Evolutionary conservation across 1,139 yeast genomes (phyloP).

Genomic region (Yamadazyma triangularis): DNA sequence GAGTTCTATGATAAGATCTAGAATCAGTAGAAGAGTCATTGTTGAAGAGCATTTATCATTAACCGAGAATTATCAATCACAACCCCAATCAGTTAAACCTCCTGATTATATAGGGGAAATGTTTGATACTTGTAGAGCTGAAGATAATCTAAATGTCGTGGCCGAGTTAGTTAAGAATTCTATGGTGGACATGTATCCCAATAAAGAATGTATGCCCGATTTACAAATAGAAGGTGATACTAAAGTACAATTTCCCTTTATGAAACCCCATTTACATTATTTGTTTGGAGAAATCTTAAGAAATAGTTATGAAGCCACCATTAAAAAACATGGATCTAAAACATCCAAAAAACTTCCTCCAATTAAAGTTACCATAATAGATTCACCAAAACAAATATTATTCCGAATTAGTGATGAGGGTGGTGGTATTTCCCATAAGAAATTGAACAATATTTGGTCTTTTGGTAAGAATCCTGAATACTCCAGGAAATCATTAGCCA

Average conservation of each 20-base stretch:
- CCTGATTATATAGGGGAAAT: conserved; percentile 83
- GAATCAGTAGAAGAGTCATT: conserved; percentile 84
- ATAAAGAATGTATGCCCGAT: conserved; percentile 62
- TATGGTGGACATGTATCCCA: conserved; percentile 49
- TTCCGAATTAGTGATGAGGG: conserved; percentile 87
- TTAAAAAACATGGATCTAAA: conserved; percentile 33
- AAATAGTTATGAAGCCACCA: conserved; percentile 79
- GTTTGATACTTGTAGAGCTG: conserved; percentile 72
- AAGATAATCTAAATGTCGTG: conserved; percentile 52
- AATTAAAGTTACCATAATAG: conserved; percentile 64
- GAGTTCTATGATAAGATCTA: conserved; percentile 72
- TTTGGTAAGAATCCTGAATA: conserved; percentile 65
- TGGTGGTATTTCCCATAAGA: conserved; percentile 69
- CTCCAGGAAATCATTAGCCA: conserved; percentile 53
- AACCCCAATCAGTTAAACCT: conserved; percentile 46
- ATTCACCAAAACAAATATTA: conserved; percentile 60
- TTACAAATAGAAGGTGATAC: conserved; percentile 65
- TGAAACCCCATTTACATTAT: conserved; percentile 82
- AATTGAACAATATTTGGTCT: conserved; percentile 70
- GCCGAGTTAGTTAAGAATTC: conserved; percentile 47
- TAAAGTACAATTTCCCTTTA: conserved; percentile 67
- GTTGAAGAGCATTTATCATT: conserved; percentile 87
- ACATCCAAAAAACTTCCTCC: conserved; percentile 52
- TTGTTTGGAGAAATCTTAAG: conserved; percentile 82
- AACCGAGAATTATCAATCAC: conserved; percentile 53